Conservation (phyloP, 2,329 filamentous ascomycete species). For the Ophiocordyceps sinensis region DNA sequence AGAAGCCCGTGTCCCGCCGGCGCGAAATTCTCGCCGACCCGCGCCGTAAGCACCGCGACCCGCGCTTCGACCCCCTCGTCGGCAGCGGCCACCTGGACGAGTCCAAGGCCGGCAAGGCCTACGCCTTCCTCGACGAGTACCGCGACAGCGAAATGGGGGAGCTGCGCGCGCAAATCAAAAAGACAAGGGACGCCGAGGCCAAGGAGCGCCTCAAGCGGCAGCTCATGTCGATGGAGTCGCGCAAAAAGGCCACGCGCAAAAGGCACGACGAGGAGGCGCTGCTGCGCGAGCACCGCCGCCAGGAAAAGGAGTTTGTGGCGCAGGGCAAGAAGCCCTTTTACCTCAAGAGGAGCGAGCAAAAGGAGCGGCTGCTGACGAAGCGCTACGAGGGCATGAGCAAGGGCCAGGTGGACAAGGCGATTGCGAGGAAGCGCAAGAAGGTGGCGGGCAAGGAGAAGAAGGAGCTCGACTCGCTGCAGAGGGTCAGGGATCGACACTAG, state of each 20-base stretch:
- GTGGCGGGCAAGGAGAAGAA: conserved; percentile 72
- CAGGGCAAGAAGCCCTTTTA: conserved; percentile 90
- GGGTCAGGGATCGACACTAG: conserved; percentile 7
- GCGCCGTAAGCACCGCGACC: conserved; percentile 58
- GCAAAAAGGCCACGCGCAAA: conserved; percentile 53
- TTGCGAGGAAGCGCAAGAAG: conserved; percentile 87
- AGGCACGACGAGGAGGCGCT: conserved; percentile 59
- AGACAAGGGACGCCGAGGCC: conserved; percentile 46
- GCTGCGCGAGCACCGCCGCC: conserved; percentile 58
- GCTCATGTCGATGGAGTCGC: conserved; percentile 66
- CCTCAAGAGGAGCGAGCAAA: conserved; percentile 83
- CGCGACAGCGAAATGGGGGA: conserved; percentile 68
- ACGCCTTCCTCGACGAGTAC: conserved; percentile 81
- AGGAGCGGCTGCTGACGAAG: conserved; percentile 68
- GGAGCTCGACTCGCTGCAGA: conserved; percentile 35
- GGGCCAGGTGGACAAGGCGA: conserved; percentile 67
- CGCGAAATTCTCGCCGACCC: conserved; percentile 51
- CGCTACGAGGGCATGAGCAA: conserved; percentile 74
- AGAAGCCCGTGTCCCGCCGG: conserved; percentile 67
- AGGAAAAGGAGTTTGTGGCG: conserved; percentile 72
- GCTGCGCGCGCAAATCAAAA: conserved; percentile 52
- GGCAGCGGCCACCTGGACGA: conserved; percentile 32
- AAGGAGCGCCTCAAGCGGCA: conserved; percentile 59
- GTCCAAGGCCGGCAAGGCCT: conserved; percentile 52
- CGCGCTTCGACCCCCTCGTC: conserved; percentile 64